Evolutionary conservation across 306 rosid species (phyloP), one percentile per base, ranked within the genome.

Genomic region (Quercus gilva): DNA sequence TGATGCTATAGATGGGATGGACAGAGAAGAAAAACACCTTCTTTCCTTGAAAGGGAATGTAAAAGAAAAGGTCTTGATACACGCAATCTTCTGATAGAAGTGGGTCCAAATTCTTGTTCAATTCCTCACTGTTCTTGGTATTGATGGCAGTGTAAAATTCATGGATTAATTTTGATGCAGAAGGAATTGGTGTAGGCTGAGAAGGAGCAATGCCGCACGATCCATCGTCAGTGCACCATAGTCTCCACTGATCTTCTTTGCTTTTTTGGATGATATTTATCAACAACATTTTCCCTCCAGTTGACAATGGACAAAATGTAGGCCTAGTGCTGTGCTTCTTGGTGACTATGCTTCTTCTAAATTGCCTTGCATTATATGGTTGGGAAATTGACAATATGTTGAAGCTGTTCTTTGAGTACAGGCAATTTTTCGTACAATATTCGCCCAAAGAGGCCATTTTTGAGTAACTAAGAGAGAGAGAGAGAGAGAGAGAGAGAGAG

Each of bases 61-160:
- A 90, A 76, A 85, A 85, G 60, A 85, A 75, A 76, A 84, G 69
- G 45, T 91, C 91, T 33, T 79, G 75, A 72, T 76, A 85, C n/a
- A 70, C 82, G 69, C 85, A 85, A 1, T 82, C 23, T 25, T 80
- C 43, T 0, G 84, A 74, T 5, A 91, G 65, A n/a, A 91, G 79
- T n/a, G 81, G 76, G 41, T 78, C 72, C 69, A 91, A 51, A 35
- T 20, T 41, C 8, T 82, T 19, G 0, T 78, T 64, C 76, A 91
- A 41, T 23, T 18, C 41, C 4, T 82, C 15, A 2, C 23, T 71
- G 51, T 88, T 69, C 73, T 78, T 76, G 3, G 26, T 23, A 37
- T 88, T 81, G 74, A 91, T 41, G 61, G 87, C 86, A 0, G 35
- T 1, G 74, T 91, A 83, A 84, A 88, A 91, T 0, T 74, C 72